A percentile compares a stretch with the other conserved stretches of the same genome.
phyloP scores from a whole-genome alignment of 2,329 filamentous ascomycete species.

The Aspergillus floridensis region DNA sequence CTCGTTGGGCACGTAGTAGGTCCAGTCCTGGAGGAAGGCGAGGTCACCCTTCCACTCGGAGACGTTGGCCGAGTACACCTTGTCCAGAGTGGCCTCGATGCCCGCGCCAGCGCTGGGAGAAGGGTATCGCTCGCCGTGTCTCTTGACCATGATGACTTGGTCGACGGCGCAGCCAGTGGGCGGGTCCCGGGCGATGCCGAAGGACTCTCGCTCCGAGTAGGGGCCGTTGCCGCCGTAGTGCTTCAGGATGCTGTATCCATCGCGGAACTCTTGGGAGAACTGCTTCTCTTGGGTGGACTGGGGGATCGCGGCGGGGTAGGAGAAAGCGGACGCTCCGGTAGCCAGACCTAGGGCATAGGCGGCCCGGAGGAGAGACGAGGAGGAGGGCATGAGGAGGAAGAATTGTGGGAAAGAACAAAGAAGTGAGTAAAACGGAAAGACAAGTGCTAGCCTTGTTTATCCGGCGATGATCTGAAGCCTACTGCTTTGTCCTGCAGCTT shows the following conservation, averaged over 20 bases:
- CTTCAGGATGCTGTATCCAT: constrained; percentile 23
- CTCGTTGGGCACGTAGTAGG: constrained; percentile 19
- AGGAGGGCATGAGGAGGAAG: not conserved
- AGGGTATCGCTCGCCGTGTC: constrained; percentile 26
- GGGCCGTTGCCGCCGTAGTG: constrained; percentile 22
- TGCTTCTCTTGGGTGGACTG: constrained; percentile 5
- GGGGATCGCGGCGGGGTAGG: not conserved
- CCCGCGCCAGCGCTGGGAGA: constrained; percentile 3
- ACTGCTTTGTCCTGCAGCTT: not conserved
- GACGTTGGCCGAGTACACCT: constrained; percentile 11
- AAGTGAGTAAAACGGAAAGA: not conserved
- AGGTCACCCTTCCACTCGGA: constrained; percentile 17
- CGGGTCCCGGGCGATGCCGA: constrained; percentile 20
- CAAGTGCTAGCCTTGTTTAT: not conserved
- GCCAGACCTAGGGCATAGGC: not conserved
- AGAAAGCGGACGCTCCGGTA: not conserved
- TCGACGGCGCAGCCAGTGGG: constrained; percentile 22
- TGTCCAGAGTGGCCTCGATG: constrained; percentile 16
- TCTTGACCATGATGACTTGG: constrained; percentile 23
- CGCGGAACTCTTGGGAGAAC: constrained; percentile 15
- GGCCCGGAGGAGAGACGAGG: not conserved
- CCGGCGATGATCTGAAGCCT: not conserved
- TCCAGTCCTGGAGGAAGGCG: constrained; percentile 22
- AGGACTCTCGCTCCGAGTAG: constrained; percentile 17
- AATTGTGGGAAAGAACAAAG: not conserved